Conservation (phyloP, 2,329 filamentous ascomycete species). For the Aspergillus latus region DNA sequence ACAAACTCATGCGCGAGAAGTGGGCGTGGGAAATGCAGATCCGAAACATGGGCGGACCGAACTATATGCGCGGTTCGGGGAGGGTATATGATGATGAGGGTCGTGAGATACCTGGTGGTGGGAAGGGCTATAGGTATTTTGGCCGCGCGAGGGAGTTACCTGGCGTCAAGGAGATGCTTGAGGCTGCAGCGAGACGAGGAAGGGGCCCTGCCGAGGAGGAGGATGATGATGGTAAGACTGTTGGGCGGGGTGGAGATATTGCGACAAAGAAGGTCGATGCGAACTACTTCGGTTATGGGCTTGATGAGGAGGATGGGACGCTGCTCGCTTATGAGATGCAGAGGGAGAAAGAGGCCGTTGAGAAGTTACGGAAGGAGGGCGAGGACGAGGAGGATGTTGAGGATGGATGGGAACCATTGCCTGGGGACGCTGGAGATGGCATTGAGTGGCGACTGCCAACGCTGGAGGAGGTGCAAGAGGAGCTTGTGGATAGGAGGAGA, state of each 20-base stretch:
- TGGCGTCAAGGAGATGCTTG: slow-evolving; percentile 94
- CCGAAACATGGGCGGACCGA: slow-evolving; percentile 89
- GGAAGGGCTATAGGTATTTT: slow-evolving; percentile 93
- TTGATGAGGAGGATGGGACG: slow-evolving; percentile 84
- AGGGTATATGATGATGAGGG: slow-evolving; percentile 74
- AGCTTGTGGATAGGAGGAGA: slow-evolving; percentile 82
- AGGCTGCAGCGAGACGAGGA: slow-evolving; percentile 65
- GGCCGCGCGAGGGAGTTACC: slow-evolving; percentile 85
- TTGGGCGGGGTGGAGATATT: slow-evolving; percentile 42
- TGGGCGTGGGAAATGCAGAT: slow-evolving; percentile 99
- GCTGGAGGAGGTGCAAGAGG: slow-evolving; percentile 88
- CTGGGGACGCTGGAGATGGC: slow-evolving; percentile 83
- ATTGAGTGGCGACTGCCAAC: slow-evolving; percentile 79
- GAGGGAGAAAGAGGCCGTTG: slow-evolving; percentile 79
- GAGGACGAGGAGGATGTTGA: slow-evolving; percentile 56
- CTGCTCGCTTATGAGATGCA: slow-evolving; percentile 76
- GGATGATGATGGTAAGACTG: slow-evolving; percentile 58
- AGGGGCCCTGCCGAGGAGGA: slow-evolving; percentile 67
- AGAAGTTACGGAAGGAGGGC: slow-evolving; percentile 63
- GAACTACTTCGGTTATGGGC: slow-evolving; percentile 91
- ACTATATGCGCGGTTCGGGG: slow-evolving; percentile 79
- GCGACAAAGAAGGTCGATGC: slow-evolving; percentile 75
- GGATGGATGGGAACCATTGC: slow-evolving; percentile 78
- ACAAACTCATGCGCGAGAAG: slow-evolving; percentile 98
- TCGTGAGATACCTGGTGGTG: slow-evolving; percentile 67